Percentiles rank a stretch among this genome's conserved stretches.
phyloP scores from a whole-genome alignment of 768 basidiomycete species.

The Boletus vermiculosoides region DNA sequence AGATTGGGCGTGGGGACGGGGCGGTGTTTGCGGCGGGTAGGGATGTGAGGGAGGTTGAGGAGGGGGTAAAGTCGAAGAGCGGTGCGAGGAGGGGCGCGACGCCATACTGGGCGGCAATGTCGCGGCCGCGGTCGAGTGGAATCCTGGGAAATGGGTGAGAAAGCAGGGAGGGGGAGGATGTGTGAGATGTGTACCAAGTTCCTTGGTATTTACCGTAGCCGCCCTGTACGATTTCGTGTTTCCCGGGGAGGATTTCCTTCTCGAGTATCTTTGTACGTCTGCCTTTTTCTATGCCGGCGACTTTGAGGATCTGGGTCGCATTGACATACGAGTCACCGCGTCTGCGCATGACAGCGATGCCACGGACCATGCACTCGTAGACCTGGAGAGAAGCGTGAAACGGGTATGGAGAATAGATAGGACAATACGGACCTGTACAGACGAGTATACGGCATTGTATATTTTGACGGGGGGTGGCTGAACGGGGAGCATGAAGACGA shows the following conservation, averaged over 20 bases:
- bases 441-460: conserved; percentile 91
- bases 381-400: conserved; percentile 48
- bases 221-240: conserved; percentile 98
- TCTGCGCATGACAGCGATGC: conserved; percentile 97
- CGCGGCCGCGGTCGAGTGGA: conserved; percentile 89
- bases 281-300: conserved; percentile 97
- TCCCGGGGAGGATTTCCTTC: conserved; percentile 93
- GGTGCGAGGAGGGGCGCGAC: conserved; percentile 86
- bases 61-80: conserved; percentile 90
- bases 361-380: conserved; percentile 97
- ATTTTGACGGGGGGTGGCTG: conserved; percentile 69
- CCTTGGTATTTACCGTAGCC: conserved; percentile 99
- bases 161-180: neutral
- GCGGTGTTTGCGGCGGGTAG: conserved; percentile 52
- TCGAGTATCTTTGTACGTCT: conserved; percentile 94
- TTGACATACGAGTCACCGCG: conserved; percentile 95
- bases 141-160: conserved; percentile 59
- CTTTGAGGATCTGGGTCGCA: conserved; percentile 98
- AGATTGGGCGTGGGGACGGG: conserved; percentile 61
- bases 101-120: conserved; percentile 89
- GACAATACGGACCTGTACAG: conserved; percentile 61
- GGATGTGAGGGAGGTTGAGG: conserved; percentile 64
- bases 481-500: conserved; percentile 32
- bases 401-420: neutral
- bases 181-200: conserved; percentile 70